Percentiles rank a stretch among this genome's conserved stretches.
Evolutionary conservation across 1,139 yeast genomes (phyloP).

Genomic region (Scheffersomyces segobiensis): DNA sequence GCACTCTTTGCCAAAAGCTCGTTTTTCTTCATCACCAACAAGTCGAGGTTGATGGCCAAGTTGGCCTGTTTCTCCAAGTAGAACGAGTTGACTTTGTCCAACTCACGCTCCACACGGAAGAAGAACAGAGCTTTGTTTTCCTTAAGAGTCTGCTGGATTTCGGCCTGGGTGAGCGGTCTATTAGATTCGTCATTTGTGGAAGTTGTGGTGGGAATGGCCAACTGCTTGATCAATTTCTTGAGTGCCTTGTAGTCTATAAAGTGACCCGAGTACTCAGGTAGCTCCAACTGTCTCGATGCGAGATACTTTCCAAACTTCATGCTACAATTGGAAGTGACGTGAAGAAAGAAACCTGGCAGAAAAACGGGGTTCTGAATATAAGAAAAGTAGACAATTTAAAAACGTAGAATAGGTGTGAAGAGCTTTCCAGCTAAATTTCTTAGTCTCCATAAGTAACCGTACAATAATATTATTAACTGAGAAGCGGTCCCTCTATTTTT

Average conservation of each 20-base stretch:
- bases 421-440: background rate
- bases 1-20: slow-evolving; percentile 49
- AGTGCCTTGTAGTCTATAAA: slow-evolving; percentile 93
- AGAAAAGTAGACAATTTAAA: background rate
- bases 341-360: background rate
- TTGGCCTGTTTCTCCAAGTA: slow-evolving; percentile 91
- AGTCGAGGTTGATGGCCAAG: slow-evolving; percentile 72
- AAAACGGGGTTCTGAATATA: background rate
- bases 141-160: slow-evolving; percentile 64
- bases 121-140: slow-evolving; percentile 93
- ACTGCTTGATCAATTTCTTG: slow-evolving; percentile 73
- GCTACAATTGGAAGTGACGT: background rate
- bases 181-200: slow-evolving; percentile 3
- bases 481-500: background rate
- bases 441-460: background rate
- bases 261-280: slow-evolving; percentile 92
- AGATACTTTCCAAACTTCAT: slow-evolving; percentile 95
- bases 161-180: slow-evolving; percentile 24
- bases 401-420: background rate
- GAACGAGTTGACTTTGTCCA: slow-evolving; percentile 89
- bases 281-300: slow-evolving; percentile 89
- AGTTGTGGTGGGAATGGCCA: slow-evolving; percentile 47
- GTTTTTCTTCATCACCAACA: slow-evolving; percentile 69
- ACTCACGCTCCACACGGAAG: slow-evolving; percentile 87
- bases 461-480: background rate